Percentiles rank a stretch among this genome's conserved stretches.
Evolutionary conservation across 805 yeast species (phyloP).

Genomic region (Brettanomyces bruxellensis): DNA sequence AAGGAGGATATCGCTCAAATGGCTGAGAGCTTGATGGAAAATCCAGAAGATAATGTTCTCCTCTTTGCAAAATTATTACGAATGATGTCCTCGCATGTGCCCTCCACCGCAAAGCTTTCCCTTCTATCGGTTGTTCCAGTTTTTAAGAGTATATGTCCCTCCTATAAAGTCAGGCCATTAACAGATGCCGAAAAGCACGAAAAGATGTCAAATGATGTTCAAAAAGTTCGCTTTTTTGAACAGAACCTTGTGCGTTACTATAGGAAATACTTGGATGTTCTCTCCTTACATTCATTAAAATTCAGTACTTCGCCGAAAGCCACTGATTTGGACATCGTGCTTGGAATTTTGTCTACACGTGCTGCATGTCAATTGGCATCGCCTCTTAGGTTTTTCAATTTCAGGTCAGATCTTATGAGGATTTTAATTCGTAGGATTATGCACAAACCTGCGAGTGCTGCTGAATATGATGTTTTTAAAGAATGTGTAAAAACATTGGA

Average conservation of each 20-base stretch:
- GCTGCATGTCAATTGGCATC: conserved; percentile 74
- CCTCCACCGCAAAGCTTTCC: conserved; percentile 61
- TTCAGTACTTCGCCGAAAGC: conserved; percentile 23
- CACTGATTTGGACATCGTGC: conserved; percentile 27
- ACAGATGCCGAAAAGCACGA: conserved; percentile 75
- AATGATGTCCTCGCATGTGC: conserved; percentile 61
- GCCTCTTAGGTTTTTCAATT: conserved; percentile 71
- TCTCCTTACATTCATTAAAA: conserved; percentile 30
- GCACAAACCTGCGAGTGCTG: conserved; percentile 43
- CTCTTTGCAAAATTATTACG: conserved; percentile 57
- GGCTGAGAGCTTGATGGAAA: conserved; percentile 71
- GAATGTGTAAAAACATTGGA: conserved; percentile 60
- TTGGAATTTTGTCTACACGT: conserved; percentile 54
- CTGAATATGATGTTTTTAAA: conserved; percentile 41
- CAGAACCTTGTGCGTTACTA: conserved; percentile 67
- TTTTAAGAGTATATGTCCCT: conserved; percentile 79
- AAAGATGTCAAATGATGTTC: conserved; percentile 76
- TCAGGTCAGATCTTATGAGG: conserved; percentile 62
- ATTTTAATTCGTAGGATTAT: conserved; percentile 60
- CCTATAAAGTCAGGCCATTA: conserved; percentile 76
- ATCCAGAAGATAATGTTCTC: conserved; percentile 77
- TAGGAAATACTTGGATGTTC: conserved; percentile 50
- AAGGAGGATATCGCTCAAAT: conserved; percentile 79
- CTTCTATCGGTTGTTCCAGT: conserved; percentile 75
- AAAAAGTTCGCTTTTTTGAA: conserved; percentile 69